These are phyloP conservation scores for Neofusicoccum sp. DNA, from an alignment of 2,329 filamentous ascomycete genomes.

Conservation along the genomic window DNA sequence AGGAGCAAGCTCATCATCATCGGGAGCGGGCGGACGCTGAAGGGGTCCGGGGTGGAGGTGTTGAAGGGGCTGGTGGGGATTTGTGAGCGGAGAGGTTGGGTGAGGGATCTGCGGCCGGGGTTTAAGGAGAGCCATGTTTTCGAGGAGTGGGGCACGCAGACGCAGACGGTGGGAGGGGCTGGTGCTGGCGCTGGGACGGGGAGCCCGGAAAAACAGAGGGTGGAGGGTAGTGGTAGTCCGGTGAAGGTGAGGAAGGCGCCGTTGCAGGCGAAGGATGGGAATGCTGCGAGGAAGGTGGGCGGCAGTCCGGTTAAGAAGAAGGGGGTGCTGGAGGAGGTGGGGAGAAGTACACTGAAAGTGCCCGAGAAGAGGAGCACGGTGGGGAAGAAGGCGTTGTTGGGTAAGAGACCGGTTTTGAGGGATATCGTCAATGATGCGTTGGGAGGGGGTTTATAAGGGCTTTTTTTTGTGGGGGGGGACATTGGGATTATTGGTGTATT, in stretches of 20 bases:
- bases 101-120: slow-evolving; percentile 66
- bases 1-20: slow-evolving; percentile 88
- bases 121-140: slow-evolving; percentile 69
- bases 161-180: slow-evolving; percentile 18
- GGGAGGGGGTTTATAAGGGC: background rate
- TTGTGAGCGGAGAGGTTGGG: slow-evolving; percentile 77
- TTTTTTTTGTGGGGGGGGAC: background rate
- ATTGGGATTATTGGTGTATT: no score
- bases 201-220: slow-evolving; percentile 20
- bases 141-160: slow-evolving; percentile 47
- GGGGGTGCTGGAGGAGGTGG: slow-evolving; percentile 5
- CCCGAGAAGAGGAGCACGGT: slow-evolving; percentile 62
- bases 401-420: slow-evolving; percentile 65
- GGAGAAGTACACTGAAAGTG: slow-evolving; percentile 39
- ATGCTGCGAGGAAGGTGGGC: slow-evolving; percentile 31
- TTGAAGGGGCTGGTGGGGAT: slow-evolving; percentile 71
- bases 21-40: slow-evolving; percentile 76
- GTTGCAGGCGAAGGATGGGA: no score
- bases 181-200: background rate
- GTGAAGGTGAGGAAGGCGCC: slow-evolving; percentile 20
- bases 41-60: slow-evolving; percentile 61
- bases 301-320: slow-evolving; percentile 23
- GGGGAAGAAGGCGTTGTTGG: slow-evolving; percentile 56
- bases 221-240: slow-evolving; percentile 16
- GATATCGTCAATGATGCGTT: slow-evolving; percentile 71